Evolutionary conservation across 2,329 filamentous ascomycete genomes (phyloP), one percentile per base, ranked within the genome.

Genomic region (Monosporascus sp.): DNA sequence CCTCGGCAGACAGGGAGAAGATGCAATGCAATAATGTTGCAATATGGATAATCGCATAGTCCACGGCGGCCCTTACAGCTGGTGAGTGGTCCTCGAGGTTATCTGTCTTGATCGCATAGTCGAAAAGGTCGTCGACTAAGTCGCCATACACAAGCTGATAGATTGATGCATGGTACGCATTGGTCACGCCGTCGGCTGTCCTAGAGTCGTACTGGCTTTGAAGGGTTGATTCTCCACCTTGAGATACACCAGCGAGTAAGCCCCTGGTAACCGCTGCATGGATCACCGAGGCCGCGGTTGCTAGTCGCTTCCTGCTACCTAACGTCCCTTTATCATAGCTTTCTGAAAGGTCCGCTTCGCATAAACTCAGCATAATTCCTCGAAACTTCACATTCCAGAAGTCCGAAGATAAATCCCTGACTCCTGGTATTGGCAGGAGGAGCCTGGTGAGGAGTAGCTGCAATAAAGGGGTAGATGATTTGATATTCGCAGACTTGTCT

Each of bases 311-410:
- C 50, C 89, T 78, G 55, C 85, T 84, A 1, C 89, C 89, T 59
- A 93, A 71, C 0, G 83, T 78, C 15, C 87, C 88, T 69, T 91
- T 91, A 67, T 93, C 89, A 63, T 91, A 93, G 66, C 87, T 91
- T 68, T 93, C 89, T 1, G 87, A 91, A 35, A 93, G 73, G 49
- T 89, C 83, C 2, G 84, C 87, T 35, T 84, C 78, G 8, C 79
- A 84, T 51, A 93, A 73, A 62, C 82, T 77, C 60, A 74, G 71
- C 60, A 89, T 73, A 17, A 90, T 68, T 2, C 78, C 77, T 59
- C 82, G 78, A 24, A 87, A 74, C 45, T 81, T 77, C n/a, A 77
- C 73, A 37, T 75, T 76, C 86, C 86, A 91, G 68, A 88, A 89
- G 3, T 81, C 80, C 1, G 73, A 65, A 0, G 82, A 77, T 2